Percentiles rank a stretch among this genome's conserved stretches.
These are phyloP conservation scores for Cyberlindnera maclurae DNA, from an alignment of 805 yeast species.

Conservation along the genomic window DNA sequence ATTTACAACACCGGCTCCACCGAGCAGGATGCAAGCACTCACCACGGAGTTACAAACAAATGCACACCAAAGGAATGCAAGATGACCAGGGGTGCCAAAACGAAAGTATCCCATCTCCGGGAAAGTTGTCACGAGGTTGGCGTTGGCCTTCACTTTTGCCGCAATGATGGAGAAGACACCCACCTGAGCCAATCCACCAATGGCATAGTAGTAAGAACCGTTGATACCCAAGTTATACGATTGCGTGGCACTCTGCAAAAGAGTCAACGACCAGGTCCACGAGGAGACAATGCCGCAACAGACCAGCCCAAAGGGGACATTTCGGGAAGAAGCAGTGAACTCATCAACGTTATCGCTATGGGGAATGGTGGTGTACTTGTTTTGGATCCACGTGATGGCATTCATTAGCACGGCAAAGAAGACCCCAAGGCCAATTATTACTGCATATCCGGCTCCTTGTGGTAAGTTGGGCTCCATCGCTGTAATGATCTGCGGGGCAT, in stretches of 20 bases:
- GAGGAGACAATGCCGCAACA: conserved; percentile 37
- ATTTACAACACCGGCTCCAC: conserved; percentile 37
- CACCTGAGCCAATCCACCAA: conserved; percentile 21
- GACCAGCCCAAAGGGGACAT: conserved; percentile 35
- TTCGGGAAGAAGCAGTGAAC: conserved; percentile 39
- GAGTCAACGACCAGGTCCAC: conserved; percentile 31
- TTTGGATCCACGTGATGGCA: conserved; percentile 29
- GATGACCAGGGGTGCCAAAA: conserved; percentile 34
- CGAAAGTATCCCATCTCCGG: conserved; percentile 35
- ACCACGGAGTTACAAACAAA: conserved; percentile 34
- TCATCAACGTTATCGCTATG: conserved; percentile 28
- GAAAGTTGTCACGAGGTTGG: conserved; percentile 32
- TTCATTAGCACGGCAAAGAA: conserved; percentile 39
- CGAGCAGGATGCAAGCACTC: conserved; percentile 35
- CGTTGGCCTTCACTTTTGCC: conserved; percentile 30
- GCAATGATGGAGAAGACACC: conserved; percentile 31
- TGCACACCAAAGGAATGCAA: conserved; percentile 32
- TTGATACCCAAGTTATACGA: conserved; percentile 26
- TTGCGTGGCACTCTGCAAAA: conserved; percentile 26
- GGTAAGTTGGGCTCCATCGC: conserved; percentile 28
- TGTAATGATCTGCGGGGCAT: too few relatives aligned
- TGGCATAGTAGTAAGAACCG: conserved; percentile 25
- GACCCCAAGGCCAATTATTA: conserved; percentile 66
- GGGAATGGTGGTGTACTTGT: conserved; percentile 26
- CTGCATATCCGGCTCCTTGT: conserved; percentile 73